Evolutionary conservation across 1,284 basidiomycete genomes (phyloP), one percentile per base, ranked within the genome.

Genomic region (Cryptococcus depauperatus): DNA sequence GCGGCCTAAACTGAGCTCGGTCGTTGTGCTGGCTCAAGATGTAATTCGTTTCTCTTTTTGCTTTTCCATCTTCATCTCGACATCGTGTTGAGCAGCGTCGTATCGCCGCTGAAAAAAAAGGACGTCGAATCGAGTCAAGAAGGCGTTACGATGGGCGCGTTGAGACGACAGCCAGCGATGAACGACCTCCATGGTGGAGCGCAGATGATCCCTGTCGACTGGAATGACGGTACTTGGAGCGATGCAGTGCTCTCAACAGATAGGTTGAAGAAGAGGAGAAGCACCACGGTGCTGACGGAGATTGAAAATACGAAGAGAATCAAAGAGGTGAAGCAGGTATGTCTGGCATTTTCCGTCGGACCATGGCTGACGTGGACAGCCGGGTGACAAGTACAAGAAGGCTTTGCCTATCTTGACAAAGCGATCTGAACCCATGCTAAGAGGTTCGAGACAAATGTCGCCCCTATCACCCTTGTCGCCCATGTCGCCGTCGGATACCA

Each of bases 71-170:
- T n/a, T n/a, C n/a, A n/a, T n/a, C n/a, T n/a, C n/a, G n/a, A n/a
- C n/a, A n/a, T n/a, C n/a, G n/a, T n/a, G n/a, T n/a, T n/a, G n/a
- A n/a, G n/a, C n/a, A n/a, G n/a, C n/a, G n/a, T n/a, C n/a, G n/a
- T n/a, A n/a, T n/a, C n/a, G n/a, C n/a, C n/a, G n/a, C n/a, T n/a
- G n/a, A n/a, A n/a, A n/a, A n/a, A n/a, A n/a, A n/a, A n/a, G n/a
- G n/a, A n/a, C n/a, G n/a, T n/a, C n/a, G n/a, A n/a, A n/a, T n/a
- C n/a, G n/a, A n/a, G n/a, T n/a, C n/a, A n/a, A n/a, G n/a, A n/a
- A n/a, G n/a, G n/a, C n/a, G n/a, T n/a, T n/a, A 74, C 93, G 92
- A 49, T 44, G 51, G 47, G 48, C 4, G 40, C 44, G 16, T 26
- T 53, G 23, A 22, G 51, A 28, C 46, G 47, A 28, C 51, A 53